Evolutionary conservation across 257 asterid genomes (phyloP), one percentile per base, ranked within the genome.

Genomic region (Rhazya stricta): DNA sequence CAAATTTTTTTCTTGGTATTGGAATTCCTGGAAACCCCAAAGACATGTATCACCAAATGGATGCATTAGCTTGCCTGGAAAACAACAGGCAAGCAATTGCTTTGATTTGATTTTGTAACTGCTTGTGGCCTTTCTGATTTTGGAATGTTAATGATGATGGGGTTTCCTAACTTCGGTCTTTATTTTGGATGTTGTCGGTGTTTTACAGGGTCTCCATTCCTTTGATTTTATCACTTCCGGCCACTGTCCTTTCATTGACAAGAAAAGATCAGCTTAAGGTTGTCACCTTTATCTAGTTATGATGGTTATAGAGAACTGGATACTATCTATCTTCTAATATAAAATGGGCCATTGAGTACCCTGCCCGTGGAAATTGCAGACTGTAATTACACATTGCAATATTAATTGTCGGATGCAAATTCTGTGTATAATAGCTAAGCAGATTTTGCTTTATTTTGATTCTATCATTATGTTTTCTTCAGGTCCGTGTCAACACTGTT

Each of bases 201-300:
- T 71, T 76, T 69, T 81, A 43, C 90, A 94, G 99, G 89, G 89
- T 89, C 68, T 87, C 90, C 16, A 63, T 85, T 81, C 99, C 99
- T 78, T 85, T 94, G 84, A 88, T 94, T 81, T 82, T 89, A 78
- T 94, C 98, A 65, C 87, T 92, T 75, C 97, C 97, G 11, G 86
- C 94, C 65, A 81, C 96, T 74, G 94, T 94, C 76, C 86, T 91
- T 72, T 94, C 99, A 10, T 80, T 83, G 76, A 87, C 96, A 78
- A 88, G 80, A 80, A 89, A 88, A 66, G 96, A 92, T 82, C 91
- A 87, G 72, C 90, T 94, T 77, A 91, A 92, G 99, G 99, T 92
- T 83, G 85, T 34, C 53, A 32, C 56, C 62, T 60, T 25, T 9
- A 8, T 36, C 16, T 37, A 15, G 23, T n/a, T 46, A 37, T 37